A percentile compares a stretch with the other conserved stretches of the same genome.
Conservation (phyloP, 441 rosid genomes). For the Gossypium davidsonii region DNA sequence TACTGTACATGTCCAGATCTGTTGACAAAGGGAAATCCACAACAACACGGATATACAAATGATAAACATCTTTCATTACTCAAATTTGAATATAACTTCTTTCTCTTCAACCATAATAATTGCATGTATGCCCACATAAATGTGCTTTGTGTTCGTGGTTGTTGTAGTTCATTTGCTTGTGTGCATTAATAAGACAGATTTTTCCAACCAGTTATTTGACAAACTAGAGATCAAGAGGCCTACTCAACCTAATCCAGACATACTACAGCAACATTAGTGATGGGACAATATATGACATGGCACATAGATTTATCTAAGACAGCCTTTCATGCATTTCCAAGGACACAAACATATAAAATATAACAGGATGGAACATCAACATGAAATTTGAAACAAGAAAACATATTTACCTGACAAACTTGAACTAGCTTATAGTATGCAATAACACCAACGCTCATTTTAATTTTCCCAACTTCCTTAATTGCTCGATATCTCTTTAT, state of each 20-base stretch:
- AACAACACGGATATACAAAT: not conserved
- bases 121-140: too few relatives aligned
- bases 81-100: not conserved
- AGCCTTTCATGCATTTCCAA: not conserved
- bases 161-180: not conserved
- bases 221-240: not conserved
- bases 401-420: conserved; percentile 69
- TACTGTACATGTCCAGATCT: not conserved
- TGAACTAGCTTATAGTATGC: conserved; percentile 65
- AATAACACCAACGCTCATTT: conserved; percentile 65
- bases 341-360: not conserved
- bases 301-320: not conserved
- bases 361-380: not conserved
- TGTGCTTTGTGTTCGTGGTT: too few relatives aligned
- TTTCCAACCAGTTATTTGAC: not conserved
- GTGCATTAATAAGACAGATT: not conserved
- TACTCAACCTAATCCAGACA: not conserved
- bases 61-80: not conserved
- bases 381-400: not conserved
- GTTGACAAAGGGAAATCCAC: not conserved
- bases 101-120: not conserved
- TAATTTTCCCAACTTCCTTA: conserved; percentile 72
- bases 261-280: not conserved
- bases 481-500: conserved; percentile 64
- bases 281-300: not conserved